Evolutionary conservation across 768 basidiomycete genomes (phyloP).

Genomic region (Kwoniella sp.): DNA sequence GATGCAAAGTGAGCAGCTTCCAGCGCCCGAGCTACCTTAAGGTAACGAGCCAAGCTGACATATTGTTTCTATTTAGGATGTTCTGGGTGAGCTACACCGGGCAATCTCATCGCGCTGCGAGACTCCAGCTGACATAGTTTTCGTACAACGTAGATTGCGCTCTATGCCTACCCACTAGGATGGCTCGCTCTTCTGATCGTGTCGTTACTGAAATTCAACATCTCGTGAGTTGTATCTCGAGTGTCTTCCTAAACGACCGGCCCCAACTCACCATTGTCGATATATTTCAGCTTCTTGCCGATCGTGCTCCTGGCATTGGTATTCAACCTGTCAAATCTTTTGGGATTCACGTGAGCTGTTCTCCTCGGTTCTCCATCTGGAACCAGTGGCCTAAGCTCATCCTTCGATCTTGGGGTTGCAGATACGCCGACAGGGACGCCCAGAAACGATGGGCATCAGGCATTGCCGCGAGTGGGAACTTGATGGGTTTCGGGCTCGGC

Average conservation of each 20-base stretch:
- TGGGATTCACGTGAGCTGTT: slow-evolving; percentile 90
- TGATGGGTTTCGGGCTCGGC: slow-evolving; percentile 67
- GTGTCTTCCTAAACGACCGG: too few species aligned
- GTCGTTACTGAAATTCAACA: slow-evolving; percentile 82
- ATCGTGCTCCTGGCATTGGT: slow-evolving; percentile 92
- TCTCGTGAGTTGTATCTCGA: slow-evolving; percentile 78
- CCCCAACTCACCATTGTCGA: not conserved
- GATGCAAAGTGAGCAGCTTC: slow-evolving; percentile 71
- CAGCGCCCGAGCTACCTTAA: not conserved
- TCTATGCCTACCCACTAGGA: slow-evolving; percentile 83
- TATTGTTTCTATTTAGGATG: slow-evolving; percentile 64
- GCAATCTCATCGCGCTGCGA: slow-evolving; percentile 4
- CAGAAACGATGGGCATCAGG: slow-evolving; percentile 86
- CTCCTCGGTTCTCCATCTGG: not conserved
- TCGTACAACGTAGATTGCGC: slow-evolving; percentile 66
- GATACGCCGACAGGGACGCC: slow-evolving; percentile 69
- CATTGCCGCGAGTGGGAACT: slow-evolving; percentile 71
- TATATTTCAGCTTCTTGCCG: slow-evolving; percentile 67
- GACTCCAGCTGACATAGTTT: slow-evolving; percentile 29
- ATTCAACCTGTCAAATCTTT: slow-evolving; percentile 93
- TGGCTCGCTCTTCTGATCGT: slow-evolving; percentile 87
- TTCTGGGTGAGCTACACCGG: slow-evolving; percentile 71
- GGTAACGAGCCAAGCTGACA: slow-evolving; percentile 1
- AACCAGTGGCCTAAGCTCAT: not conserved
- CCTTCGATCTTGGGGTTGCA: slow-evolving; percentile 3